These are phyloP conservation scores for Pseudogymnoascus verrucosus DNA, from an alignment of 2,329 filamentous ascomycete species.

Conservation along the genomic window DNA sequence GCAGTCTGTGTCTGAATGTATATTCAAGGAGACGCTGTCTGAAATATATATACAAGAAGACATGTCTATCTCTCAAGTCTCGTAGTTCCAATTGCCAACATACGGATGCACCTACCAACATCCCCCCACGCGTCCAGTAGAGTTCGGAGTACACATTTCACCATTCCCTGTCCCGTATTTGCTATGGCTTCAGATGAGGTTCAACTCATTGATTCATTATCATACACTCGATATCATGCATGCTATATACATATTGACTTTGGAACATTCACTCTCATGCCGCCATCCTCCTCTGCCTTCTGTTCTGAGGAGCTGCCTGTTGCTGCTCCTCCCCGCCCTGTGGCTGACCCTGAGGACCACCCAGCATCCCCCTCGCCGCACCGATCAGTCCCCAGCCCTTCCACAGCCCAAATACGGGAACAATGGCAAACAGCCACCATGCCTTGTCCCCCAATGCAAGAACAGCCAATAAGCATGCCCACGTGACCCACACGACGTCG, in stretches of 20 bases:
- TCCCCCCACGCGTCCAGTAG: not conserved
- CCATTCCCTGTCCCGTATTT: not conserved
- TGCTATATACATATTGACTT: not conserved
- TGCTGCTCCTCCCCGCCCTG: conserved; percentile 19
- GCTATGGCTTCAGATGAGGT: not conserved
- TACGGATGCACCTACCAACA: not conserved
- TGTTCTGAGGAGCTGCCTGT: conserved; percentile 22
- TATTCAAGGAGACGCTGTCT: not conserved
- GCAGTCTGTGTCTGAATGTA: not conserved
- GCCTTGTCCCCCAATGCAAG: conserved; percentile 73
- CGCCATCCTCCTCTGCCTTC: conserved; percentile 26
- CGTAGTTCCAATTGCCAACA: not conserved
- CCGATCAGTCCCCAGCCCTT: conserved; percentile 28
- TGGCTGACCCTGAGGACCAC: conserved; percentile 19
- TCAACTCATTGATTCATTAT: not conserved
- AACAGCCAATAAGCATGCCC: conserved; percentile 65
- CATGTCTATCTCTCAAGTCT: not conserved
- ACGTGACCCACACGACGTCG: conserved; percentile 92
- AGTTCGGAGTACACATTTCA: not conserved
- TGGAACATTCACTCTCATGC: conserved; percentile 13
- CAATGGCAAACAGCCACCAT: conserved; percentile 49
- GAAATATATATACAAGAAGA: not conserved
- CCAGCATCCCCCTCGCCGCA: conserved; percentile 29
- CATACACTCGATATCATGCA: not conserved
- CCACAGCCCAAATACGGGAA: conserved; percentile 26